A percentile compares a stretch with the other conserved stretches of the same genome.
Evolutionary conservation across 2,329 filamentous ascomycete species (phyloP).

Genomic region (Cucurbitaria berberidis): DNA sequence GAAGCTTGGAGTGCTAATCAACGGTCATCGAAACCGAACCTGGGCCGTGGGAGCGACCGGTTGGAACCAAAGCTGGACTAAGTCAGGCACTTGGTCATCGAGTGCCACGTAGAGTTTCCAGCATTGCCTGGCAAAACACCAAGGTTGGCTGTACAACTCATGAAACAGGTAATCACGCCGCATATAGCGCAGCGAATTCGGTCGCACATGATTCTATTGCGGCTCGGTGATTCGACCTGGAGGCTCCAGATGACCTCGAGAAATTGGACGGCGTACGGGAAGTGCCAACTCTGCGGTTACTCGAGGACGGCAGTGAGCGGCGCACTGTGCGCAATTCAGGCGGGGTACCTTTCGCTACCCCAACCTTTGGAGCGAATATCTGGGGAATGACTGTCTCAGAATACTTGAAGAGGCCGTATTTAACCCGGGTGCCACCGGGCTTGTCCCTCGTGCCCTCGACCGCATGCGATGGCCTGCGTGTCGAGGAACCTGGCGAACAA

Average conservation of each 20-base stretch:
- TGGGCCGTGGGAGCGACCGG: constrained; percentile 8
- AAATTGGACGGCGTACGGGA: constrained; percentile 38
- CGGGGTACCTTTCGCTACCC: constrained; percentile 26
- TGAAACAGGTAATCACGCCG: constrained; percentile 48
- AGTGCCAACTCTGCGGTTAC: constrained; percentile 20
- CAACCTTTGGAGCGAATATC: constrained; percentile 22
- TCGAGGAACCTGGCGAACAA: constrained; percentile 37
- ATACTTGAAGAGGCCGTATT: constrained; percentile 8
- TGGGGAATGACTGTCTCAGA: constrained; percentile 30
- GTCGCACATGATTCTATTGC: constrained; percentile 48
- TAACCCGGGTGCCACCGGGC: constrained; percentile 20
- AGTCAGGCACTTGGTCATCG: constrained; percentile 19
- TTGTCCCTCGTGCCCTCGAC: constrained; percentile 30
- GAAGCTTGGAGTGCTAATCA: not conserved
- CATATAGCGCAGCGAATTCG: constrained; percentile 27
- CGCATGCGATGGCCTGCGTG: constrained; percentile 23
- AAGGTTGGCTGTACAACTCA: constrained; percentile 48
- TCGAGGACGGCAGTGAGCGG: constrained; percentile 19
- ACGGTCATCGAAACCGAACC: constrained; percentile 10
- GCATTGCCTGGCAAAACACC: constrained; percentile 24
- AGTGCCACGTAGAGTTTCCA: constrained; percentile 32
- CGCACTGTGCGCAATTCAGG: constrained; percentile 19
- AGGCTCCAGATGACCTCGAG: constrained; percentile 45
- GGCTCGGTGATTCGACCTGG: constrained; percentile 42
- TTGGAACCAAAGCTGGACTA: constrained; percentile 2